Evolutionary conservation across 306 rosid species (phyloP), one percentile per base, ranked within the genome.

Genomic region (Fagus crenata): DNA sequence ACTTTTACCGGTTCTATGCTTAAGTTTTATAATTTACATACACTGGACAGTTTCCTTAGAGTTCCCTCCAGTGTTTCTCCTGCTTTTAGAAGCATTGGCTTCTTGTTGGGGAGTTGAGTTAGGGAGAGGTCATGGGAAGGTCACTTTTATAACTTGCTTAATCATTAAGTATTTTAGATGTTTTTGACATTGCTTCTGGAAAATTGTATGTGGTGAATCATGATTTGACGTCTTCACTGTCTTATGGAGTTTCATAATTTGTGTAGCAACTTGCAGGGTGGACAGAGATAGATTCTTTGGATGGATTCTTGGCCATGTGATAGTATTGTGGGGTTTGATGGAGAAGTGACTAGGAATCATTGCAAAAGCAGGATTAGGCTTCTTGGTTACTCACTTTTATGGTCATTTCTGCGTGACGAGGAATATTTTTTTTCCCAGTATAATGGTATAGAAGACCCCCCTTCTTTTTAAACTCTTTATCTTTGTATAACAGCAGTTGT

Each of bases 211-310:
- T 46, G 56, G 8, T 72, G n/a, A 61, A 2, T 1, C 5, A 15
- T 67, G 71, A 15, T 39, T 55, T 81, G 49, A 28, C 67, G 42
- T 36, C 36, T 69, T 54, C 55, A 58, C 68, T 39, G 54, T 54
- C 69, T 78, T 53, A 78, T 67, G 51, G 6, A 55, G 37, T 79
- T 80, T 77, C 32, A 6, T 60, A 56, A 72, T 43, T 77, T 61
- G 61, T 60, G 61, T 77, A 69, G 83, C 86, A 82, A 49, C 36
- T 82, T 85, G 80, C 79, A 2, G 69, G 67, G 46, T 77, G 73
- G 46, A 17, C 46, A 7, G 75, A 75, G 81, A 59, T 61, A 61
- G 67, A 81, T 76, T 76, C 9, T 68, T 53, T 64, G 31, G 31
- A 31, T 73, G 60, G 67, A 12, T 53, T 53, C 73, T 54, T 74